Evolutionary conservation across 2,329 filamentous ascomycete species (phyloP).

Genomic region (Hypoxylon sp.): DNA sequence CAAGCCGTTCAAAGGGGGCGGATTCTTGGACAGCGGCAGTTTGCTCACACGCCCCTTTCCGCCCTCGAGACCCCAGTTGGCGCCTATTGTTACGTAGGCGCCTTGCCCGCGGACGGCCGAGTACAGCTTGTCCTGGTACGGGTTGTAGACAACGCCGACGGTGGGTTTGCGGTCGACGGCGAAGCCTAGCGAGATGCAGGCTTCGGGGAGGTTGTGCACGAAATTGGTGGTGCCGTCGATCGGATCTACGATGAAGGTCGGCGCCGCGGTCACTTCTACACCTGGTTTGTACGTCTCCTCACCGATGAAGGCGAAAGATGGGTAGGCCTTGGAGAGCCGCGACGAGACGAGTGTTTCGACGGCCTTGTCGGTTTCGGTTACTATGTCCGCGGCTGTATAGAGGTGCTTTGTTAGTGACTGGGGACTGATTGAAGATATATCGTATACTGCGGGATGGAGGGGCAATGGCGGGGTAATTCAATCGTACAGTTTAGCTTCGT

Average conservation of each 20-base stretch:
- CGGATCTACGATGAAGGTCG: constrained; percentile 86
- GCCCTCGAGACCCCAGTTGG: constrained; percentile 58
- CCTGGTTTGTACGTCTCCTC: constrained; percentile 84
- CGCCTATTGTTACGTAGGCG: constrained; percentile 69
- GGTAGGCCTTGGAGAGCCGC: constrained; percentile 68
- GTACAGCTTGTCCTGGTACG: constrained; percentile 79
- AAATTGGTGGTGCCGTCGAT: constrained; percentile 90
- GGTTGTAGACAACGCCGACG: constrained; percentile 86
- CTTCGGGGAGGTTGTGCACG: constrained; percentile 80
- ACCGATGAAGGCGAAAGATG: constrained; percentile 75
- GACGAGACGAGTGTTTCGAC: constrained; percentile 74
- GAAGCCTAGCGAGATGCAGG: constrained; percentile 83
- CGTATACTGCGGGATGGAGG: constrained; percentile 26
- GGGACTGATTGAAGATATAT: neutral
- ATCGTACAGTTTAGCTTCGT: constrained; percentile 76
- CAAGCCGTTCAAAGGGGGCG: constrained; percentile 72
- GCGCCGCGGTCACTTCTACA: constrained; percentile 71
- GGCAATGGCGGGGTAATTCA: constrained; percentile 45
- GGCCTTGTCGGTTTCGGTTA: constrained; percentile 77
- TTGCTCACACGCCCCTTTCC: constrained; percentile 56
- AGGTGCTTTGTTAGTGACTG: constrained; percentile 10
- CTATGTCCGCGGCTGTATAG: constrained; percentile 73
- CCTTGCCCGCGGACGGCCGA: constrained; percentile 78
- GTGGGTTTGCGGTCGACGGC: constrained; percentile 72
- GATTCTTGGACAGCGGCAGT: constrained; percentile 64